Evolutionary conservation across 805 yeast species (phyloP).

Genomic region (Kuraishia borneana): DNA sequence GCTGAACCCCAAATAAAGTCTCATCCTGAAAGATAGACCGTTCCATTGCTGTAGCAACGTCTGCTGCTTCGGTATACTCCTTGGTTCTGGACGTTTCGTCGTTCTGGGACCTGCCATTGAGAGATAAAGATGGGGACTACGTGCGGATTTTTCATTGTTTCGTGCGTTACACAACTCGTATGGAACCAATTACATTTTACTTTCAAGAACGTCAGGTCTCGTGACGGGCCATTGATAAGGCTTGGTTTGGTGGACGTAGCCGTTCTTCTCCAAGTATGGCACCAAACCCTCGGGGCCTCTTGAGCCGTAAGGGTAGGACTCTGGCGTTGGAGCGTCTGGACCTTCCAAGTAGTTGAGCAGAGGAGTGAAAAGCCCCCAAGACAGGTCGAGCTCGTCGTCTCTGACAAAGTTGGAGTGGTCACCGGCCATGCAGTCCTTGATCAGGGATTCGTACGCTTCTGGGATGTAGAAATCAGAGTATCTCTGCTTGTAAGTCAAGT

Average conservation of each 20-base stretch:
- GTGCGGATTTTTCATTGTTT: too few species aligned
- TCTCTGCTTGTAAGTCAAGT: constrained; percentile 72
- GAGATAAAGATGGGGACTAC: too few species aligned
- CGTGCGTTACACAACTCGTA: not conserved
- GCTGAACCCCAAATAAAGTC: constrained; percentile 18
- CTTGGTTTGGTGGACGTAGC: constrained; percentile 55
- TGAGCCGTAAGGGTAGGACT: constrained; percentile 75
- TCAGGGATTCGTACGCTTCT: constrained; percentile 93
- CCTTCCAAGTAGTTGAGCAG: constrained; percentile 72
- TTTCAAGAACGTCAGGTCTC: constrained; percentile 27
- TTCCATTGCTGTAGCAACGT: constrained; percentile 2
- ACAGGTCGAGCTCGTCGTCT: constrained; percentile 90
- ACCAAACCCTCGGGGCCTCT: constrained; percentile 72
- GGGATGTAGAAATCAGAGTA: constrained; percentile 90
- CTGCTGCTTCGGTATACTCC: not conserved
- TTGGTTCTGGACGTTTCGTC: not conserved
- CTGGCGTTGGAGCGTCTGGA: constrained; percentile 55
- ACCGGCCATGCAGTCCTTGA: constrained; percentile 81
- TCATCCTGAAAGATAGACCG: constrained; percentile 15
- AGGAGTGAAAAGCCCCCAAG: constrained; percentile 93
- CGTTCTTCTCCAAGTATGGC: constrained; percentile 54
- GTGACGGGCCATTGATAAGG: constrained; percentile 91
- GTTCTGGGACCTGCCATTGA: not conserved
- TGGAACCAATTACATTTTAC: constrained; percentile 12
- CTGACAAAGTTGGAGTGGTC: constrained; percentile 97